Evolutionary conservation across 176 grass and related monocot genomes (phyloP).

Genomic region (Phragmites australis): DNA sequence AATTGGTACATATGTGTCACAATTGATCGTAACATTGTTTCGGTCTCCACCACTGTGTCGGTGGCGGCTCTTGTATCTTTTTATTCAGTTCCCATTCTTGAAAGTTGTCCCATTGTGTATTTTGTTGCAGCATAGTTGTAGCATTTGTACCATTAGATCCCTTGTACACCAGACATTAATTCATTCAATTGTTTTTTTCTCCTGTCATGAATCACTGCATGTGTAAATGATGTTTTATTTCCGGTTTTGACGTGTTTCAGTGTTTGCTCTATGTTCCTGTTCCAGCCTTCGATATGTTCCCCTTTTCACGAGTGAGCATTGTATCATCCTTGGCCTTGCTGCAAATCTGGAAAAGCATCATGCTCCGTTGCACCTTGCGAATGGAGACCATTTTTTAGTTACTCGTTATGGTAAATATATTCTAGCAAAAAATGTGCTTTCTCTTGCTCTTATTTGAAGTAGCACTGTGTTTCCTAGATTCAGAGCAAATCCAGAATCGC

Average conservation of each 20-base stretch:
- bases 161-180: constrained; percentile 79
- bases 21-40: constrained; percentile 61
- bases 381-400: not conserved
- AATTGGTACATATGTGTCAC: constrained; percentile 56
- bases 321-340: not conserved
- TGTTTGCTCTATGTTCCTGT: not conserved
- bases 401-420: not conserved
- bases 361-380: not conserved
- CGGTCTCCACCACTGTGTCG: constrained; percentile 22
- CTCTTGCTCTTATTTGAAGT: not conserved
- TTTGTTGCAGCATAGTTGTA: constrained; percentile 60
- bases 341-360: not conserved
- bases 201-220: not conserved
- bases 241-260: not conserved
- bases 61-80: constrained; percentile 59
- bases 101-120: constrained; percentile 54
- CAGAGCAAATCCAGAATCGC: not conserved
- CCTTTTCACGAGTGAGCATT: not conserved
- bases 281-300: not conserved
- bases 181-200: constrained; percentile 67
- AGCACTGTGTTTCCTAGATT: not conserved
- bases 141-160: constrained; percentile 54
- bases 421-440: not conserved
- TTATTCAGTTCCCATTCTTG: constrained; percentile 65
- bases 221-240: not conserved